These are phyloP conservation scores for Lentinus polychrous DNA, from an alignment of 1,284 basidiomycete genomes.

Conservation along the genomic window DNA sequence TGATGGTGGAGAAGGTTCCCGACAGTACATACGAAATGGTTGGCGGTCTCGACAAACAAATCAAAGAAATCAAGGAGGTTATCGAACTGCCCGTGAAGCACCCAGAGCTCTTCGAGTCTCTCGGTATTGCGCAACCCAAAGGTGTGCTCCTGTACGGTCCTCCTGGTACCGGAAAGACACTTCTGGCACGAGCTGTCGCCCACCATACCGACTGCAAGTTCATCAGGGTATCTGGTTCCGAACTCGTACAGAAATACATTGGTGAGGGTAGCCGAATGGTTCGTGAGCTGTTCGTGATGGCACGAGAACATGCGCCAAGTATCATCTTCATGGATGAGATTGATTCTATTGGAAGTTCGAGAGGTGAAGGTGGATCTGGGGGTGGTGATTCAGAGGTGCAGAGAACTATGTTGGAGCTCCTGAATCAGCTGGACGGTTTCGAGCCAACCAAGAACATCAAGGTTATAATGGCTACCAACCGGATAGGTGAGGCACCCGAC, in stretches of 20 bases:
- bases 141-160: conserved; percentile 95
- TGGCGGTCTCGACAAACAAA: conserved; percentile 96
- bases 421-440: conserved; percentile 98
- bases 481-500: conserved; percentile 60
- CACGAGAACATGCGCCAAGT: conserved; percentile 95
- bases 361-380: conserved; percentile 86
- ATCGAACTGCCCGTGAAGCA: conserved; percentile 98
- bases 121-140: conserved; percentile 97
- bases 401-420: conserved; percentile 93
- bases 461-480: conserved; percentile 99
- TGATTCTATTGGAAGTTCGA: conserved; percentile 92
- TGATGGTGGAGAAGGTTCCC: conserved; percentile 99
- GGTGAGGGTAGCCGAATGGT: conserved; percentile 97
- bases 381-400: conserved; percentile 96
- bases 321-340: conserved; percentile 99
- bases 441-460: conserved; percentile 99
- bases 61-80: conserved; percentile 99
- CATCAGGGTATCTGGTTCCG: conserved; percentile 92
- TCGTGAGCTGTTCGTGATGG: conserved; percentile 98
- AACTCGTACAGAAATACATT: conserved; percentile 98
- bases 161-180: conserved; percentile 95
- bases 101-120: conserved; percentile 92
- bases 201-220: conserved; percentile 99
- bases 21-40: conserved; percentile 99
- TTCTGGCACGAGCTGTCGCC: conserved; percentile 90